These are phyloP conservation scores for Cladosporium sp. DNA, from an alignment of 2,329 filamentous ascomycete genomes.

Conservation along the genomic window DNA sequence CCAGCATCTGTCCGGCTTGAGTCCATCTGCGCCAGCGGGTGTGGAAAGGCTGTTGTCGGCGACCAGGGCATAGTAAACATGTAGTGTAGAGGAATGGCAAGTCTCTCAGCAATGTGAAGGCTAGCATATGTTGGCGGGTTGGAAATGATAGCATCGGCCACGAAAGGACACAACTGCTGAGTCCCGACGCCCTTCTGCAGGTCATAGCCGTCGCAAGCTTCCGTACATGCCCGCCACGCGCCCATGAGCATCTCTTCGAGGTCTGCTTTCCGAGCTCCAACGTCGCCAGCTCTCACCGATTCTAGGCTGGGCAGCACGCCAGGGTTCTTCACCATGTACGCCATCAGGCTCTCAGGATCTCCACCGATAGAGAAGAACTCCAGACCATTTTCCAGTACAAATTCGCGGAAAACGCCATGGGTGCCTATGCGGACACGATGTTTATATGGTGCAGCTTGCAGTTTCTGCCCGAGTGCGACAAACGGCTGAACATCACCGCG, in stretches of 20 bases:
- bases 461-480: slow-evolving; percentile 64
- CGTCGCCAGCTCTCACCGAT: slow-evolving; percentile 28
- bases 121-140: slow-evolving; percentile 75
- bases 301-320: slow-evolving; percentile 32
- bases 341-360: slow-evolving; percentile 72
- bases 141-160: slow-evolving; percentile 77
- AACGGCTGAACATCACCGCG: slow-evolving; percentile 77
- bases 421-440: slow-evolving; percentile 75
- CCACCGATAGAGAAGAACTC: slow-evolving; percentile 77
- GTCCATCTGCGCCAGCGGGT: slow-evolving; percentile 76
- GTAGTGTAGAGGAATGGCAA: slow-evolving; percentile 72
- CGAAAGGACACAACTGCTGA: slow-evolving; percentile 64
- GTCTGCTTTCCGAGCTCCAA: slow-evolving; percentile 25
- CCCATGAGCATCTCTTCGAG: slow-evolving; percentile 31
- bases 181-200: slow-evolving; percentile 49
- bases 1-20: slow-evolving; percentile 69
- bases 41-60: slow-evolving; percentile 76
- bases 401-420: slow-evolving; percentile 65
- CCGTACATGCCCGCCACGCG: slow-evolving; percentile 32
- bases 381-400: slow-evolving; percentile 68
- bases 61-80: slow-evolving; percentile 97
- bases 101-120: slow-evolving; percentile 70
- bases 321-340: slow-evolving; percentile 38
- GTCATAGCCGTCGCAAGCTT: slow-evolving; percentile 57
- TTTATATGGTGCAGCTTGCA: slow-evolving; percentile 66